A percentile compares a stretch with the other conserved stretches of the same genome.
These are phyloP conservation scores for Pichia manshurica DNA, from an alignment of 805 yeast genomes.

Conservation along the genomic window DNA sequence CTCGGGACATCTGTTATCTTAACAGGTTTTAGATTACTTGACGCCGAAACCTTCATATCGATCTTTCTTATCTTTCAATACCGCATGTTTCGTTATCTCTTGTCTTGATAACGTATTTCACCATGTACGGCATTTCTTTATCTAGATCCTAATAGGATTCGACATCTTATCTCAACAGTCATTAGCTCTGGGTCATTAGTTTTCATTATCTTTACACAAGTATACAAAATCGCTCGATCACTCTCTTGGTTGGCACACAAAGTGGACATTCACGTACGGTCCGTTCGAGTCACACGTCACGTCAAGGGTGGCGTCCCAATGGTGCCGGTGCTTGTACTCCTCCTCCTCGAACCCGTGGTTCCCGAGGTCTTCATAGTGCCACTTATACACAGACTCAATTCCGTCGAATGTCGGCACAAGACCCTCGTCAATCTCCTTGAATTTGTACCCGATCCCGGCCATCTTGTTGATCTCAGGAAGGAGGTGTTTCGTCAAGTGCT, in stretches of 20 bases:
- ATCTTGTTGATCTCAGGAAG: conserved; percentile 56
- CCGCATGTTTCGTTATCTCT: no score
- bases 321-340: conserved; percentile 43
- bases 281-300: conserved; percentile 61
- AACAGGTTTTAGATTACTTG: no score
- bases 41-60: no score
- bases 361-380: conserved; percentile 57
- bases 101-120: no score
- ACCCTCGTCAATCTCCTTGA: conserved; percentile 42
- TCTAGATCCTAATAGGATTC: no score
- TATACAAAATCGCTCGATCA: no score
- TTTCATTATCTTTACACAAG: no score
- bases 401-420: conserved; percentile 38
- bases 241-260: conserved; percentile 22
- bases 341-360: conserved; percentile 47
- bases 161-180: no score
- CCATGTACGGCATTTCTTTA: no score
- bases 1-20: no score
- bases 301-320: conserved; percentile 57
- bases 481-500: conserved; percentile 65
- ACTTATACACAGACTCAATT: conserved; percentile 40
- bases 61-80: no score
- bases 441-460: conserved; percentile 41
- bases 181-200: no score
- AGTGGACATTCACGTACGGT: conserved; percentile 62